Evolutionary conservation across 1,139 yeast species (phyloP), one percentile per base, ranked within the genome.

Genomic region (Magnusiomyces starmeri): DNA sequence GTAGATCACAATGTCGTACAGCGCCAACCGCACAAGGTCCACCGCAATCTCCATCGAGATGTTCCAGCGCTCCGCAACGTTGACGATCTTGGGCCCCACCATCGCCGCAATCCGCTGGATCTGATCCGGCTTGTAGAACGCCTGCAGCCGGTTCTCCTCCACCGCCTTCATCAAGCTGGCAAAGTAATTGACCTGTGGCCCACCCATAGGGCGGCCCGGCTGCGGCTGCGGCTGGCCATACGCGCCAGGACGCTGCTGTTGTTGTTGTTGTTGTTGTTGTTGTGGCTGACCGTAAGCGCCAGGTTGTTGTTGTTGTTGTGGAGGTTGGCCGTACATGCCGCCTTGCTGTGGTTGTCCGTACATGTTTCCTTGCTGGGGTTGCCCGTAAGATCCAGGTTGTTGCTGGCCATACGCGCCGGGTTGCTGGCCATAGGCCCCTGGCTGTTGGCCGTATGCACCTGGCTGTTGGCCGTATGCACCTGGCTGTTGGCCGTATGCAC

Each of bases 1-100:
- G 49, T 59, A 66, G 20, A 67, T 54, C 29, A 67, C 64, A 52
- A 67, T 61, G 51, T 67, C 70, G 54, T 66, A 67, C 12, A 67
- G 60, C 8, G 70, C 65, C 37, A 67, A 57, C 7, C 67, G 60
- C 37, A 63, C 64, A 21, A 65, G 53, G 52, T 66, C 70, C 25
- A 58, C 60, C 12, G 69, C 69, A 45, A 66, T 54, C 54, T 65
- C 69, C 56, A 58, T 57, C 12, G 69, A 68, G 43, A 66, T 59
- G 12, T 58, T 49, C 70, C 70, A 66, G 21, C 53, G 54, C 41
- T 58, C 59, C 14, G 64, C 57, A 35, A 66, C 55, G 20, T 54
- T 56, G 21, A 55, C 53, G 20, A 65, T 56, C 49, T 63, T 65
- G 24, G 60, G 56, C 32, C 59, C 56, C 20, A 65, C 56, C n/a